Base-by-base conservation (phyloP, 106 monocot species). In the Platanthera guangdongensis region DNA sequence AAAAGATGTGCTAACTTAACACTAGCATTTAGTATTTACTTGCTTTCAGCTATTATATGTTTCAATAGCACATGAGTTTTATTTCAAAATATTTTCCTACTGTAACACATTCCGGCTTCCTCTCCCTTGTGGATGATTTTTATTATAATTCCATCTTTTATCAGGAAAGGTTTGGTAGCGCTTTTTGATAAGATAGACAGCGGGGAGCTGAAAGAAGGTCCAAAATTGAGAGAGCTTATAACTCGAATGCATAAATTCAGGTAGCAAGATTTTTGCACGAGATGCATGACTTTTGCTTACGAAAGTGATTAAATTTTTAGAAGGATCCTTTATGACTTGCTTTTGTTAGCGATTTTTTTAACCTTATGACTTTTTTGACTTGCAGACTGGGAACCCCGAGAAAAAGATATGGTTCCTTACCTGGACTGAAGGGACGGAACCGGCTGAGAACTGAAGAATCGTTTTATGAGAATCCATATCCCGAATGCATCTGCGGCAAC, bases 381-480 rank as follows among this genome's bases (percentile, higher is more conserved):
- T 48, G 50, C 77, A 97, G 96, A 68, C 93, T 89, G 84, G 94
- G 96, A 68, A 80, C 87, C 69, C 96, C 96, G 52, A 87, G 96
- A 77, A 89, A 83, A 86, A 87, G 96, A 76, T 91, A 91, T 70
- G 84, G 91, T 22, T 85, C 96, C 22, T 49, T 81, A n/a, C 85
- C 93, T 47, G 93, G 96, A 76, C 80, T 84, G 3, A 97, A 91
- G 81, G 96, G 96, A 9, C 82, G 85, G 22, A 87, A 64, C 39
- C 85, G 96, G 12, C 84, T 87, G 52, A 87, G 96, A 80, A 93
- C 93, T 45, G 96, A 97, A 87, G 96, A 97, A 85, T 91, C 93
- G 6, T 97, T 97, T 82, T 97, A 97, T 71, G 93, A 97, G 79
- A 97, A 97, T 74, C 96, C 96, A 59, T 85, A 89, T 54, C 96